Percentiles rank a stretch among this genome's conserved stretches.
Evolutionary conservation across 441 rosid species (phyloP).

Genomic region (Omphalea diandra): DNA sequence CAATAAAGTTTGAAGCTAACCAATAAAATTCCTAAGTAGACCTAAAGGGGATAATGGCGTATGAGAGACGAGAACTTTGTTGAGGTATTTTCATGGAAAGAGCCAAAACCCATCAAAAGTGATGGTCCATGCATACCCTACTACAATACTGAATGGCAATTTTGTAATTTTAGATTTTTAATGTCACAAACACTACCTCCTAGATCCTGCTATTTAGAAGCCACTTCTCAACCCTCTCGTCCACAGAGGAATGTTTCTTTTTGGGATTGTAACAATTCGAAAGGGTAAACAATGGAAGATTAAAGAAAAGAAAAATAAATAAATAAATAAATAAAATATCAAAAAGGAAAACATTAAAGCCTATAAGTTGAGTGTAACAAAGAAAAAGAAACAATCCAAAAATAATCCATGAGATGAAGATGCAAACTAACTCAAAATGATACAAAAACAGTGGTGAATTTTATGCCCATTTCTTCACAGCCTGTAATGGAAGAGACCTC

Average conservation of each 20-base stretch:
- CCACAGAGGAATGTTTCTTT: constrained; percentile 24
- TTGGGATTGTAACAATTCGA: constrained; percentile 3
- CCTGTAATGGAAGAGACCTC: constrained; percentile 40
- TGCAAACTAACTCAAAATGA: constrained; percentile 24
- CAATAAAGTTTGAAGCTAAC: neutral
- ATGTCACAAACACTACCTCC: neutral
- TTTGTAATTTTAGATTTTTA: constrained; percentile 7
- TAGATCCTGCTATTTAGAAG: neutral
- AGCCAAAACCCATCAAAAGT: constrained; percentile 12
- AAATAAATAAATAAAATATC: neutral
- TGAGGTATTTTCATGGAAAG: neutral
- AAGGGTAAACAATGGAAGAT: neutral
- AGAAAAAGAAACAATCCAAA: constrained; percentile 8
- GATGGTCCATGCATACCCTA: constrained; percentile 13
- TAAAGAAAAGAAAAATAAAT: neutral
- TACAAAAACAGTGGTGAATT: constrained; percentile 36
- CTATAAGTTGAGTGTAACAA: constrained; percentile 23
- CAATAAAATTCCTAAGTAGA: neutral
- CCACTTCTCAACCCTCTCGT: constrained; percentile 8
- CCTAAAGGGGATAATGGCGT: neutral
- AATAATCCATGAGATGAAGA: constrained; percentile 1
- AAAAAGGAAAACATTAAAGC: neutral
- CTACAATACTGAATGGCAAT: constrained; percentile 1
- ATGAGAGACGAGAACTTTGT: neutral
- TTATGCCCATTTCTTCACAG: constrained; percentile 69